These are phyloP conservation scores for Aureobasidium mangrovei DNA, from an alignment of 2,329 filamentous ascomycete genomes.

Conservation along the genomic window DNA sequence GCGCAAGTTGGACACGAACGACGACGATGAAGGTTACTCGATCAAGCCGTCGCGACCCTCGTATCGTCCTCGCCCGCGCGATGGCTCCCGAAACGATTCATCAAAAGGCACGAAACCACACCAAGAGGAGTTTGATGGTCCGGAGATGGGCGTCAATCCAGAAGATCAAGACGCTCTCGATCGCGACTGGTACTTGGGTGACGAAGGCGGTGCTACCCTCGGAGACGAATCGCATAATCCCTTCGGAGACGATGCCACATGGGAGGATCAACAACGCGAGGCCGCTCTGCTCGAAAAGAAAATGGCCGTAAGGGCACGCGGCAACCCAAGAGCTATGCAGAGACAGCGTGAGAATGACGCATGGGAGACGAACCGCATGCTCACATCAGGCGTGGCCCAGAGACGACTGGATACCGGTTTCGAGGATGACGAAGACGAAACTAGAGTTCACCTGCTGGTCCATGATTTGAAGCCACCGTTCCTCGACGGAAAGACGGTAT, in stretches of 20 bases:
- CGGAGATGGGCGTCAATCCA: slow-evolving; percentile 51
- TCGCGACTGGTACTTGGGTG: slow-evolving; percentile 85
- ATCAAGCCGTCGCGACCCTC: slow-evolving; percentile 44
- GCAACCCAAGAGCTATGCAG: slow-evolving; percentile 65
- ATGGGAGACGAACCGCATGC: slow-evolving; percentile 98
- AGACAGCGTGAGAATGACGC: slow-evolving; percentile 92
- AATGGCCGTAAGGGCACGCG: slow-evolving; percentile 34
- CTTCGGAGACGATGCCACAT: slow-evolving; percentile 65
- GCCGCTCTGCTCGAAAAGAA: slow-evolving; percentile 72
- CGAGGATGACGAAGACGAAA: slow-evolving; percentile 81
- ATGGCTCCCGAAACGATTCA: slow-evolving; percentile 19
- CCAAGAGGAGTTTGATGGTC: slow-evolving; percentile 52
- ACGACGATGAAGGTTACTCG: slow-evolving; percentile 42
- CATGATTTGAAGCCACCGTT: slow-evolving; percentile 94
- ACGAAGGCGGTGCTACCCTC: slow-evolving; percentile 76
- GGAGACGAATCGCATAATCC: slow-evolving; percentile 91
- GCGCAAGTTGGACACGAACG: slow-evolving; percentile 48
- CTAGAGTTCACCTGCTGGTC: slow-evolving; percentile 79
- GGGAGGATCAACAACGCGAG: slow-evolving; percentile 68
- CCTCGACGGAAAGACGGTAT: slow-evolving; percentile 86
- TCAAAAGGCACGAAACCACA: slow-evolving; percentile 35
- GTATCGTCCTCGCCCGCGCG: slow-evolving; percentile 21
- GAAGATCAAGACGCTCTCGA: slow-evolving; percentile 70
- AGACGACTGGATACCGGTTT: slow-evolving; percentile 73
- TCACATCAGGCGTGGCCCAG: slow-evolving; percentile 92